Base-by-base conservation (phyloP, 305 asterid genomes). In the Fraxinus platypoda region DNA sequence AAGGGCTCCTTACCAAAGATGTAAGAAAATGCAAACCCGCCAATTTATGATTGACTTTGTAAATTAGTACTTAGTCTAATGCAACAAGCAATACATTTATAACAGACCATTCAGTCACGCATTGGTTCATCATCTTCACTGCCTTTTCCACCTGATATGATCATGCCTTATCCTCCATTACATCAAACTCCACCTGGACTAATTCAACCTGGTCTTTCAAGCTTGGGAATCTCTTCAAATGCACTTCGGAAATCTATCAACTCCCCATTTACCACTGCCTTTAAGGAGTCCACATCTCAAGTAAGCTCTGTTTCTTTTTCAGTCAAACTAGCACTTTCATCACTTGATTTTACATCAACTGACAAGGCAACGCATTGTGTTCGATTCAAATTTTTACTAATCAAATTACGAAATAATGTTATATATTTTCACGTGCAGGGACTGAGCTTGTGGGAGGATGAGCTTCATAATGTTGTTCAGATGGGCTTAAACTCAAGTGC, bases 1-100 rank as follows among this genome's bases (percentile, higher is more conserved):
- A 93, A 88, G 90, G 93, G 66, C 85, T 92, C 85, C 95, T 91
- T 30, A 83, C 92, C 66, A 92, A 95, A 89, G 93, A 95, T 81
- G 98, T 95, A 95, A 92, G 95, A 41, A 62, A 52, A 31, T 37
- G 30, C 54, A 31, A 64, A 43, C 21, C 43, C 25, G n/a, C 54
- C 76, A 15, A 8, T 19, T 73, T 17, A 46, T 72, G 59, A 25
- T 35, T 64, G 8, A 46, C 37, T 15, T 6, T 2, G n/a, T 6
- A 28, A 23, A 43, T 71, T 33, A 59, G 43, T 74, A 68, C 77
- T 78, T 38, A 0, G 70, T 74, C 82, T 78, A 73, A 86, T 62
- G 28, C 15, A 5, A 9, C 35, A 64, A 54, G 19, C 23, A 75
- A 49, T 7, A 31, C 77, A 19, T 77, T 80, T 78, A 80, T 68